These are phyloP conservation scores for Ceratocystis papillata DNA, from an alignment of 2,329 filamentous ascomycete species.

Conservation along the genomic window DNA sequence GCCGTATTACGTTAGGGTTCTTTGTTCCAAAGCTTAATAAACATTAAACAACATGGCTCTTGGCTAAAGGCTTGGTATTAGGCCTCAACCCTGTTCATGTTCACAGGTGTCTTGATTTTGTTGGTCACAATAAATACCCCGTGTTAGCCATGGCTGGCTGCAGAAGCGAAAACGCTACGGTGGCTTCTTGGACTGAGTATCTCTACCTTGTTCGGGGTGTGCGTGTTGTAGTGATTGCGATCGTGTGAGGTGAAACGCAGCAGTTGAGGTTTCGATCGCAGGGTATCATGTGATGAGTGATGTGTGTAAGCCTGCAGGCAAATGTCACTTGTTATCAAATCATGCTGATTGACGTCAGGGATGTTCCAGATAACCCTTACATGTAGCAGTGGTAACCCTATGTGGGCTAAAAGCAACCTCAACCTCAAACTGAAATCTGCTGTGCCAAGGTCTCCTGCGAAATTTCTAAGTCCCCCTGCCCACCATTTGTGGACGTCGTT, in stretches of 20 bases:
- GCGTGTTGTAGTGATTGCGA: neutral
- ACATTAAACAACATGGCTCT: neutral
- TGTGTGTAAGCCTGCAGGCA: too few relatives aligned
- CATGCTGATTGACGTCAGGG: neutral
- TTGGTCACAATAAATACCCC: neutral
- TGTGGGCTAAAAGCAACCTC: neutral
- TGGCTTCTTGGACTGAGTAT: neutral
- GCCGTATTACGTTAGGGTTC: neutral
- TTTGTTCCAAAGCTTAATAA: conserved; percentile 7
- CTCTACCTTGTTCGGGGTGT: neutral
- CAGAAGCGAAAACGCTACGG: neutral
- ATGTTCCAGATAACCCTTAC: neutral
- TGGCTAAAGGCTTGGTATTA: conserved; percentile 10
- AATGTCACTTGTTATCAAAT: neutral
- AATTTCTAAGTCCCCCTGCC: conserved; percentile 1
- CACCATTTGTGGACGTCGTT: neutral
- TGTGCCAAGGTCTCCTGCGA: conserved; percentile 7
- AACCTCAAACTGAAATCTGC: neutral
- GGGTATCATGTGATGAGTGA: too few relatives aligned
- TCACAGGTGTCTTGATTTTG: neutral
- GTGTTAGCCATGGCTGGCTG: neutral
- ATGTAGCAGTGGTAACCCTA: neutral
- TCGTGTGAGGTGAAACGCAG: neutral
- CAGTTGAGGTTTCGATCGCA: too few relatives aligned
- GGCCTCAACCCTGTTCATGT: neutral